phyloP scores from a whole-genome alignment of 192 early-diverging fungal species.

The Coemansia sp. region DNA sequence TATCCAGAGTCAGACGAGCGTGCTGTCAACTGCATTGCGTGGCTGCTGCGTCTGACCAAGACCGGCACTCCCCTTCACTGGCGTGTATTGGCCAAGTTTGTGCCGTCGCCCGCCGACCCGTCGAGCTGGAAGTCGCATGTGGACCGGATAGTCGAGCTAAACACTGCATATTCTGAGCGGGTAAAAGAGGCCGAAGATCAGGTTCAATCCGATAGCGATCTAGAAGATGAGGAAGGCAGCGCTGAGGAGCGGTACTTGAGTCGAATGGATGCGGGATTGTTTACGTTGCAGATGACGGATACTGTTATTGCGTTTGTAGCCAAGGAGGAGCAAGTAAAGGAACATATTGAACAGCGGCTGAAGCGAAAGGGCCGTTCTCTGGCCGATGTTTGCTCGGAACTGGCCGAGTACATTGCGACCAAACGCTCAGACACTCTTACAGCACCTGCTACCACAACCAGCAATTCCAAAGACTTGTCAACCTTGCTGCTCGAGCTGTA shows the following conservation, averaged over 20 bases:
- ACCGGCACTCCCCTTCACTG: constrained; percentile 60
- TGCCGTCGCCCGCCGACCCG: constrained; percentile 35
- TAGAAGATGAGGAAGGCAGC: constrained; percentile 49
- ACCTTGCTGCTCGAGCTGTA: constrained; percentile 4
- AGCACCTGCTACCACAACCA: neutral
- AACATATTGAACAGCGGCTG: constrained; percentile 30
- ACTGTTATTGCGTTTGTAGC: constrained; percentile 67
- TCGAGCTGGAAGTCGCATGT: constrained; percentile 78
- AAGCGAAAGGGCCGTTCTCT: constrained; percentile 29
- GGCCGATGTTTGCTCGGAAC: constrained; percentile 21
- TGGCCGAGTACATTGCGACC: constrained; percentile 30
- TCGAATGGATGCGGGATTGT: constrained; percentile 78
- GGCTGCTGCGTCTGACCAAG: constrained; percentile 70
- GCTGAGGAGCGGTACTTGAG: constrained; percentile 66
- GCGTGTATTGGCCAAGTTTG: constrained; percentile 82
- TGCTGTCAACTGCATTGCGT: constrained; percentile 77
- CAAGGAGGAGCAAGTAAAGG: constrained; percentile 41
- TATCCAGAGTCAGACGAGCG: constrained; percentile 86
- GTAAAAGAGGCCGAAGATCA: constrained; percentile 59
- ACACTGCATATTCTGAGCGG: constrained; percentile 65
- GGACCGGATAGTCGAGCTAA: constrained; percentile 80
- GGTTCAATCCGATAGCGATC: constrained; percentile 52
- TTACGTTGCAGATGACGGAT: constrained; percentile 73
- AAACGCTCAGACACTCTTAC: constrained; percentile 9
- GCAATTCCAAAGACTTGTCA: neutral